Percentiles rank a stretch among this genome's conserved stretches.
phyloP scores from a whole-genome alignment of 768 basidiomycete genomes.

The Mycena galopus region DNA sequence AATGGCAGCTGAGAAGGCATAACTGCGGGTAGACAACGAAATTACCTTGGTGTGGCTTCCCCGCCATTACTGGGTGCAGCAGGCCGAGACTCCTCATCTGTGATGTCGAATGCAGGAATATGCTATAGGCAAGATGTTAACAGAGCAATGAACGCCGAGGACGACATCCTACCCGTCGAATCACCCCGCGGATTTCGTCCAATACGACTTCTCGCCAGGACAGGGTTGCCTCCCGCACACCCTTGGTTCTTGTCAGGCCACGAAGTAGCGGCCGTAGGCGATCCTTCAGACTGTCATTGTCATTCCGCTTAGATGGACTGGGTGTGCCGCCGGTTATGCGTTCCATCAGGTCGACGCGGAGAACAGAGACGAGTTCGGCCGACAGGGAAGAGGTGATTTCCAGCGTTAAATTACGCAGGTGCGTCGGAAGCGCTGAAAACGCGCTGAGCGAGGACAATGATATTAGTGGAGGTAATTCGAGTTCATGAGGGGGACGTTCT shows the following conservation, averaged over 20 bases:
- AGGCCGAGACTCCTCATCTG: constrained; percentile 58
- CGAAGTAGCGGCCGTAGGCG: constrained; percentile 78
- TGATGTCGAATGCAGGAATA: constrained; percentile 66
- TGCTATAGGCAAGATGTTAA: constrained; percentile 30
- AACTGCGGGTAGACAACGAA: not conserved
- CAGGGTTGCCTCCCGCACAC: constrained; percentile 73
- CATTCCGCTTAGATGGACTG: constrained; percentile 47
- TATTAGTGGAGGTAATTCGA: constrained; percentile 47
- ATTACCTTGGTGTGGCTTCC: constrained; percentile 22
- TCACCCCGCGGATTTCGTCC: constrained; percentile 66
- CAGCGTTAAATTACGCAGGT: constrained; percentile 77
- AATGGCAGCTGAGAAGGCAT: not conserved
- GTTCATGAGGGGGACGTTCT: constrained; percentile 40
- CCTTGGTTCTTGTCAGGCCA: constrained; percentile 82
- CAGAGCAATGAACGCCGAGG: not conserved
- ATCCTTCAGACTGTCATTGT: constrained; percentile 69
- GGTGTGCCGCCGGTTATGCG: constrained; percentile 56
- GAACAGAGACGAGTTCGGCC: constrained; percentile 78
- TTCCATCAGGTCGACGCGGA: constrained; percentile 75
- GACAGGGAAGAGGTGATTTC: constrained; percentile 85
- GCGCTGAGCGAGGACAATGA: constrained; percentile 79
- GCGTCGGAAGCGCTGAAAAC: constrained; percentile 80
- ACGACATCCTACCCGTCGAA: constrained; percentile 67
- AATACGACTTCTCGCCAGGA: constrained; percentile 81
- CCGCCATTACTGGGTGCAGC: constrained; percentile 25